phyloP scores from a whole-genome alignment of 177 flowering plant genomes.

The Vitis hybrid region DNA sequence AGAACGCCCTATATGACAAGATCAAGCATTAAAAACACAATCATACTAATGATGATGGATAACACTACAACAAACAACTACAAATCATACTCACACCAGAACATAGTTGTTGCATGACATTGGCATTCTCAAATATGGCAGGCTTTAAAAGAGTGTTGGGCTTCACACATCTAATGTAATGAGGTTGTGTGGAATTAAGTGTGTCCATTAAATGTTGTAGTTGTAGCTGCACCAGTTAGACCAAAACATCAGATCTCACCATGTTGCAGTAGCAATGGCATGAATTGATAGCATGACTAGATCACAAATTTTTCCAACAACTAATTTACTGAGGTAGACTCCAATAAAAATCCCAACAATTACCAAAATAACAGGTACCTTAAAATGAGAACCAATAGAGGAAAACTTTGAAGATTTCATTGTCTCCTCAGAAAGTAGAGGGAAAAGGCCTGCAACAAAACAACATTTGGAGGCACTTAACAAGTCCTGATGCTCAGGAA shows the following conservation, averaged over 20 bases:
- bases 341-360: background rate
- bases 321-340: background rate
- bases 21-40: conserved; percentile 9
- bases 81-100: conserved; percentile 62
- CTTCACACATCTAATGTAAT: conserved; percentile 80
- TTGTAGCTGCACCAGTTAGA: conserved; percentile 53
- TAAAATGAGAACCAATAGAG: conserved; percentile 78
- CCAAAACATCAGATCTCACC: conserved; percentile 5
- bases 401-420: conserved; percentile 68
- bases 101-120: conserved; percentile 68
- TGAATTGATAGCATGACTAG: background rate
- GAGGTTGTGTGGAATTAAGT: conserved; percentile 71
- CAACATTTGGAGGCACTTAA: conserved; percentile 65
- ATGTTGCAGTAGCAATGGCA: background rate
- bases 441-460: conserved; percentile 66
- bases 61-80: background rate
- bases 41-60: background rate
- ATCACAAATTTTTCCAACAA: background rate
- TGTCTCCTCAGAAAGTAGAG: conserved; percentile 57
- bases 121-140: conserved; percentile 61
- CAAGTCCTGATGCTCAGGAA: conserved; percentile 76
- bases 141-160: conserved; percentile 69
- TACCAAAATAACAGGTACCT: conserved; percentile 33
- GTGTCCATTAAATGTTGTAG: conserved; percentile 69
- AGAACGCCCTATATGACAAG: conserved; percentile 62